Evolutionary conservation across 1,139 yeast species (phyloP), one percentile per base, ranked within the genome.

Genomic region (Hansenula lynferdii): DNA sequence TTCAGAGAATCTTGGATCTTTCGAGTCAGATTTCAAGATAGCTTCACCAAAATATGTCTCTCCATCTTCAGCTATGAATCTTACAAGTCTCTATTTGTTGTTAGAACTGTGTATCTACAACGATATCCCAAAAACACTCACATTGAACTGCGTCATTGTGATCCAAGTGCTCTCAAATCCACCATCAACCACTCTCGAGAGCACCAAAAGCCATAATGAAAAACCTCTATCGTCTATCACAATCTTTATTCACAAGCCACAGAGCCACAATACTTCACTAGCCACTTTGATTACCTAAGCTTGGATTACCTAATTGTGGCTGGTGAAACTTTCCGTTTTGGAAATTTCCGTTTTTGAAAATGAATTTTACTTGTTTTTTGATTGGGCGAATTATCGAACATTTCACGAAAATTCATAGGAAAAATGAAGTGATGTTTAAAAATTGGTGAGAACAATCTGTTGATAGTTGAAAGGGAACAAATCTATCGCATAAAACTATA

Each of bases 1-100:
- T 16, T 42, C 51, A 14, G 69, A 64, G 3, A 39, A 25, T 34
- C 53, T 38, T 6, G 48, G 31, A 38, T 50, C 53, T 0, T 40
- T 30, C 3, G 38, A 20, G 5, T 32, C 36, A 2, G 28, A 16
- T 14, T 42, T 38, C 8, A 65, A 49, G 28, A 67, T 61, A 8
- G 74, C 73, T 39, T 70, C 72, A n/a, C 77, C 76, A 35, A 61
- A 60, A 49, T 68, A 64, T 18, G 51, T 54, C 31, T 58, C 51
- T 16, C 67, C 69, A 43, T 69, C 72, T 10, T 54, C 39, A 12
- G 69, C 61, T 12, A 66, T 50, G 46, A 70, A 70, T 36, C 75
- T 51, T 15, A 70, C 54, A 18, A 69, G 43, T 42, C 59, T 49
- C 46, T 51, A 31, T 36, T 14, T 3, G 4, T 11, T 21, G n/a